phyloP scores from a whole-genome alignment of 257 asterid genomes.

The Rauvolfia tetraphylla region DNA sequence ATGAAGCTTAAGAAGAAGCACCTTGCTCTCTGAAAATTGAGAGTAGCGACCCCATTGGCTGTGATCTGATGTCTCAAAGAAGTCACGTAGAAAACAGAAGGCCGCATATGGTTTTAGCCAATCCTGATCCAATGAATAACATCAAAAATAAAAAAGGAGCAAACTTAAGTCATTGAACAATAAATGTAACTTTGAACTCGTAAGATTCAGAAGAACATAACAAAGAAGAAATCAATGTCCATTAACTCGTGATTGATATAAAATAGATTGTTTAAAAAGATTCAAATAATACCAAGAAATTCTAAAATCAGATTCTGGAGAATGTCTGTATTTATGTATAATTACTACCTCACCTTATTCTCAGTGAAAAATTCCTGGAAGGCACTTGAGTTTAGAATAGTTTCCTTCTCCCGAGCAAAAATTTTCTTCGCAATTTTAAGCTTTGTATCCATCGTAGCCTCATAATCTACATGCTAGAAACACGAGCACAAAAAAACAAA shows the following conservation, averaged over 20 bases:
- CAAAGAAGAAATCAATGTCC: not conserved
- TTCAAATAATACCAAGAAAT: not conserved
- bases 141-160: not conserved
- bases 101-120: conserved; percentile 97
- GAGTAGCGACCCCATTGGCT: conserved; percentile 97
- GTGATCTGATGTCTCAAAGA: conserved; percentile 95
- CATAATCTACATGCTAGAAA: conserved; percentile 81
- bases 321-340: not conserved
- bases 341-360: conserved; percentile 55
- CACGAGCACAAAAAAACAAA: conserved; percentile 14
- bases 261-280: not conserved
- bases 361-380: conserved; percentile 72
- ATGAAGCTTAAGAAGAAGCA: conserved; percentile 14
- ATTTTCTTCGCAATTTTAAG: conserved; percentile 85
- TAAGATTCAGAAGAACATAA: conserved; percentile 2
- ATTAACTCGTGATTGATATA: not conserved
- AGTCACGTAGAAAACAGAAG: conserved; percentile 89
- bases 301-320: not conserved
- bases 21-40: conserved; percentile 64
- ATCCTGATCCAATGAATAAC: conserved; percentile 47
- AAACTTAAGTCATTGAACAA: conserved; percentile 6
- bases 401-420: conserved; percentile 69
- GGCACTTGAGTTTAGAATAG: conserved; percentile 51
- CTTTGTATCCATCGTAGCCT: conserved; percentile 79
- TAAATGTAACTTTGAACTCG: not conserved